Percentiles rank a stretch among this genome's conserved stretches.
Evolutionary conservation across 2,329 filamentous ascomycete genomes (phyloP).

Genomic region (Cytospora paraplurivora): DNA sequence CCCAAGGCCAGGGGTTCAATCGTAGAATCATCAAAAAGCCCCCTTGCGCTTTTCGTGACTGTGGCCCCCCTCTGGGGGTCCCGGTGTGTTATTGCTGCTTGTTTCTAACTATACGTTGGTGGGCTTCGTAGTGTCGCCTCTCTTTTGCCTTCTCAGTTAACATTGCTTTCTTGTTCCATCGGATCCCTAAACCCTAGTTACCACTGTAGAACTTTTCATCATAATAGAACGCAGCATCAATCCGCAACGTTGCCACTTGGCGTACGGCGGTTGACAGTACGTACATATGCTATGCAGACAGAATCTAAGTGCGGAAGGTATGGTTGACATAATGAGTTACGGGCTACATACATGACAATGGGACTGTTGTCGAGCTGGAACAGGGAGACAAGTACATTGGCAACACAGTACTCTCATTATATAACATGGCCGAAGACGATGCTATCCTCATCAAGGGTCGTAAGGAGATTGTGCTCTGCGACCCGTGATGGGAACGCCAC

Average conservation of each 20-base stretch:
- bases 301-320: too few relatives aligned
- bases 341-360: background rate
- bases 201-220: too few relatives aligned
- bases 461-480: conserved; percentile 36
- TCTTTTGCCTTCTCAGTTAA: too few relatives aligned
- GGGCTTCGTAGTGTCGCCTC: too few relatives aligned
- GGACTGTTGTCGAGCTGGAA: background rate
- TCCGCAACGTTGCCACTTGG: too few relatives aligned
- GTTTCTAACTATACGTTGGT: background rate
- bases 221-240: too few relatives aligned
- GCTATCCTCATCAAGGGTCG: conserved; percentile 30
- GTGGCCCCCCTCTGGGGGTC: background rate
- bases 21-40: background rate
- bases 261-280: too few relatives aligned
- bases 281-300: too few relatives aligned
- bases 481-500: conserved; percentile 35
- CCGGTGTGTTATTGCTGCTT: background rate
- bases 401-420: background rate
- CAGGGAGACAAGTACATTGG: background rate
- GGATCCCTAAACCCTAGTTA: too few relatives aligned
- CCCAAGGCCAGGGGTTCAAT: too few relatives aligned
- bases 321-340: background rate
- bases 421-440: background rate
- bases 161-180: too few relatives aligned
- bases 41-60: background rate